phyloP scores from a whole-genome alignment of 2,329 filamentous ascomycete species.

The Phialophora tarda region DNA sequence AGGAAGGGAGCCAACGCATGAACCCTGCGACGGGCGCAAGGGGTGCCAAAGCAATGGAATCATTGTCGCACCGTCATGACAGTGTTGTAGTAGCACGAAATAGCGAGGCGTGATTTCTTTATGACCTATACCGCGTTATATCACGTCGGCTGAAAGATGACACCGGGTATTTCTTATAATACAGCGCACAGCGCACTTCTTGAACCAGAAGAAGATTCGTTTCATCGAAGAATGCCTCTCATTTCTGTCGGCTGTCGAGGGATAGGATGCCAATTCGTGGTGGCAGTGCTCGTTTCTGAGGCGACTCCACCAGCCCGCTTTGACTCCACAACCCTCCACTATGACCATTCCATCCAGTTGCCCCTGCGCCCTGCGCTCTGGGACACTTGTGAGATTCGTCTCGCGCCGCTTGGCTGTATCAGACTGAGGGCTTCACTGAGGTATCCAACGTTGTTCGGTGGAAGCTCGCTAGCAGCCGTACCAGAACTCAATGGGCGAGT shows the following conservation, averaged over 20 bases:
- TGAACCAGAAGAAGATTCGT: background rate
- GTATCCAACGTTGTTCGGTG: background rate
- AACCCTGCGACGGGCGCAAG: background rate
- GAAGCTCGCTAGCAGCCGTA: background rate
- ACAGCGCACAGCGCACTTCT: slow-evolving; percentile 29
- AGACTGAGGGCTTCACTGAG: background rate
- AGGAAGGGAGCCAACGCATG: slow-evolving; percentile 39
- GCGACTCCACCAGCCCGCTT: slow-evolving; percentile 10
- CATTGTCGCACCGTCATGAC: slow-evolving; percentile 5
- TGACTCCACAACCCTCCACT: slow-evolving; percentile 21
- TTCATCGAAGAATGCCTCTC: background rate
- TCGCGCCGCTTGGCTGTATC: slow-evolving; percentile 4
- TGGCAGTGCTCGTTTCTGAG: slow-evolving; percentile 23
- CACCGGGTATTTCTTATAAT: slow-evolving; percentile 15
- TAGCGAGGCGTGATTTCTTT: slow-evolving; percentile 1
- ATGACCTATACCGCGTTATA: slow-evolving; percentile 18
- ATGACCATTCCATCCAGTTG: slow-evolving; percentile 15
- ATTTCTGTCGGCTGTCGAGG: slow-evolving; percentile 1
- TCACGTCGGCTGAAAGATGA: slow-evolving; percentile 7
- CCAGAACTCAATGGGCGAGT: background rate
- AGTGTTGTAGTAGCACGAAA: slow-evolving; percentile 14
- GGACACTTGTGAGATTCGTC: slow-evolving; percentile 4
- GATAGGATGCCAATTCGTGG: slow-evolving; percentile 6
- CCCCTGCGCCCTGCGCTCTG: slow-evolving; percentile 7
- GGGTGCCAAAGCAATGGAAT: background rate